Evolutionary conservation across 1,284 basidiomycete species (phyloP), one percentile per base, ranked within the genome.

Genomic region (Sporisorium iseilematis-ciliati): DNA sequence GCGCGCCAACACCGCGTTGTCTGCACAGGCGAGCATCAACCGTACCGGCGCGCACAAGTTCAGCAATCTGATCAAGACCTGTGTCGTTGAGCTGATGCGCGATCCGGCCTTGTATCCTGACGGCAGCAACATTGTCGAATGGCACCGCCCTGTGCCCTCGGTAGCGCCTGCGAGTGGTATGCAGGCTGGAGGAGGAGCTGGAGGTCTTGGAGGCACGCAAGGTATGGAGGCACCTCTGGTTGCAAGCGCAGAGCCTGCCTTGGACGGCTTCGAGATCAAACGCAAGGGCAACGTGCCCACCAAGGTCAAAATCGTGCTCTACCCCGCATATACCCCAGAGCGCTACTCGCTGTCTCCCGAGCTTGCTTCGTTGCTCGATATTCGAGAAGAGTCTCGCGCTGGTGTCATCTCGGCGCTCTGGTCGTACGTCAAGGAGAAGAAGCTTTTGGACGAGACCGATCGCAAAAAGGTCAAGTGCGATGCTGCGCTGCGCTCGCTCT

Each of bases 361-460:
- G 45, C 88, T 99, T 88, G 91, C 89, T 0, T 88, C 88, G 46
- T 86, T 96, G 31, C 88, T 98, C 42, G 91, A 91, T 23, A 88
- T 96, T 79, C 91, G 92, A 72, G 93, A 97, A 84, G 94, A 93
- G 41, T 94, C 93, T 41, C 89, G 93, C 25, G 88, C 92, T 12
- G 93, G 92, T 12, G 90, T 94, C 20, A 89, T 97, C 42, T 91
- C 93, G 64, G 90, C 92, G 0, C 85, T 98, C 11, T 98, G 95
- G 95, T 92, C 92, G 79, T 95, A 97, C 79, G 92, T 97, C 86
- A 96, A 96, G 85, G 87, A 91, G 20, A 89, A 92, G 69, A 91
- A 91, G 23, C 88, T 98, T 20, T 93, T 97, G 86, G 94, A 97
- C 85, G 95, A 95, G 82, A 90, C 91, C 0, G 94, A 98, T 85